Conservation (phyloP, 2,329 filamentous ascomycete genomes). For the Neopestalotiopsis clavispora region DNA sequence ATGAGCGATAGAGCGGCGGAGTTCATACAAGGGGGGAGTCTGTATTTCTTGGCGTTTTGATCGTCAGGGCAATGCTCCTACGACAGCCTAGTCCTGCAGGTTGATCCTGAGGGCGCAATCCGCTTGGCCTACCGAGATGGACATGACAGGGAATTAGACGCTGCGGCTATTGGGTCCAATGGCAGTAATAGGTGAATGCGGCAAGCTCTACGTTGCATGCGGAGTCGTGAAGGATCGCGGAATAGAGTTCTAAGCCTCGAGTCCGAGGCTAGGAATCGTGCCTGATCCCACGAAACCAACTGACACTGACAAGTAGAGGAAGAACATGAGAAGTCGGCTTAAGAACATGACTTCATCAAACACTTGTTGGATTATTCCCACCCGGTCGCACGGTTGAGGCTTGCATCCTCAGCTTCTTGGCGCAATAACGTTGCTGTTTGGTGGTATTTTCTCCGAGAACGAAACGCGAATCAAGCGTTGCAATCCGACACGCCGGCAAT, state of each 20-base stretch:
- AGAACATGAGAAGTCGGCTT: neutral
- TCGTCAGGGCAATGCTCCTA: slow-evolving; percentile 9
- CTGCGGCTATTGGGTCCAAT: slow-evolving; percentile 10
- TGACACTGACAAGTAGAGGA: neutral
- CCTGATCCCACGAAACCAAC: slow-evolving; percentile 1
- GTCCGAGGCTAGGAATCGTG: slow-evolving; percentile 1
- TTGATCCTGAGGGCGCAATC: neutral
- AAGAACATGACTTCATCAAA: neutral
- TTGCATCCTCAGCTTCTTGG: neutral
- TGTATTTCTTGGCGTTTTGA: neutral
- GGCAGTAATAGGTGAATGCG: neutral
- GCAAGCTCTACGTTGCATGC: neutral
- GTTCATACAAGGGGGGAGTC: neutral
- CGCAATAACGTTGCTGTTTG: neutral
- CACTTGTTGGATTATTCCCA: too few species aligned
- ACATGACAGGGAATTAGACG: neutral
- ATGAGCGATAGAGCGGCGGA: neutral
- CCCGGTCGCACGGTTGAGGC: neutral
- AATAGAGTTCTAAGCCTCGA: neutral
- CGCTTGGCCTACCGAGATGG: neutral
- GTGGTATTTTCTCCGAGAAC: neutral
- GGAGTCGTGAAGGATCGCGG: slow-evolving; percentile 2
- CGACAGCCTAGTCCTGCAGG: neutral
- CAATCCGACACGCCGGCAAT: neutral
- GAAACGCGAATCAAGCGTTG: neutral